Evolutionary conservation across 2,329 filamentous ascomycete genomes (phyloP).

Genomic region (Canariomyces notabilis): DNA sequence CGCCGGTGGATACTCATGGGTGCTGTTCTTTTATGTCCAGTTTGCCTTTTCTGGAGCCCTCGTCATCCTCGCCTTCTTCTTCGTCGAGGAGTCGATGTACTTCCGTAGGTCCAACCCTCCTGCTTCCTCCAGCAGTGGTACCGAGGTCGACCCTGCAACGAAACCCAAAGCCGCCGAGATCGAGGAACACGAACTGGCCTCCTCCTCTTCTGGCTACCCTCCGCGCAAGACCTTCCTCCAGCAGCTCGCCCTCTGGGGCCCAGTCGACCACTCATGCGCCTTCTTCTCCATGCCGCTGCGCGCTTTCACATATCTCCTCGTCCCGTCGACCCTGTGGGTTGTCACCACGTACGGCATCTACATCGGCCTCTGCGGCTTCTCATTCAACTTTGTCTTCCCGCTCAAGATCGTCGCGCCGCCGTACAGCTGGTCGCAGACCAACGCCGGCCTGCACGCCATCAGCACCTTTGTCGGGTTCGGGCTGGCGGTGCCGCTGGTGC

Average conservation of each 20-base stretch:
- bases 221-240: conserved; percentile 36
- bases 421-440: conserved; percentile 42
- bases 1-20: conserved; percentile 52
- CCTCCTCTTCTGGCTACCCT: conserved; percentile 26
- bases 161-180: neutral
- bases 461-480: conserved; percentile 33
- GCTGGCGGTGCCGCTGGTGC: conserved; percentile 41
- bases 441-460: conserved; percentile 42
- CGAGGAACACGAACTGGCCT: conserved; percentile 13
- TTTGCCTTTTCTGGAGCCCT: conserved; percentile 43
- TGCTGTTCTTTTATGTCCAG: conserved; percentile 57
- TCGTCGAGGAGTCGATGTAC: conserved; percentile 33
- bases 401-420: conserved; percentile 40
- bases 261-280: conserved; percentile 34
- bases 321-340: conserved; percentile 47
- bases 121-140: neutral
- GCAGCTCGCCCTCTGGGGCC: conserved; percentile 40
- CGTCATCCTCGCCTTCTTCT: conserved; percentile 29
- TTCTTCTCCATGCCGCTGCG: conserved; percentile 43
- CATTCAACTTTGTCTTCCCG: conserved; percentile 48
- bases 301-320: conserved; percentile 43
- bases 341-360: conserved; percentile 43
- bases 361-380: conserved; percentile 44
- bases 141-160: conserved; percentile 1
- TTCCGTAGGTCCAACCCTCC: conserved; percentile 16